Evolutionary conservation across 306 rosid genomes (phyloP).

Genomic region (Prunus davidiana): DNA sequence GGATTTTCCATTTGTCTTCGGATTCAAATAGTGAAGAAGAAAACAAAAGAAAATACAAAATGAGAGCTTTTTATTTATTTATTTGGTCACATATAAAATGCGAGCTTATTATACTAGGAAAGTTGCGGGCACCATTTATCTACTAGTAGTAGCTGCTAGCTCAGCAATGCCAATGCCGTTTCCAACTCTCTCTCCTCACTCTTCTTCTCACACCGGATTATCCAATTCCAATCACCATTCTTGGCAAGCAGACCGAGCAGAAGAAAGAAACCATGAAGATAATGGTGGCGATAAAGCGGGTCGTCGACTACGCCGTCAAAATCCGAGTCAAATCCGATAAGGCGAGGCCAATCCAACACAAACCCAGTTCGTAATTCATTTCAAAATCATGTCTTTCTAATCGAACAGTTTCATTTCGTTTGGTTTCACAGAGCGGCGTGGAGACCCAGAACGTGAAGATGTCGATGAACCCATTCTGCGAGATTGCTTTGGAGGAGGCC

Average conservation of each 20-base stretch:
- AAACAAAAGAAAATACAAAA: not conserved
- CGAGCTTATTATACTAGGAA: too few species aligned
- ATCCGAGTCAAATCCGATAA: conserved; percentile 88
- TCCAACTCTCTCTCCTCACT: not conserved
- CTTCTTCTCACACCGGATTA: not conserved
- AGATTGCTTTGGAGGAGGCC: conserved; percentile 92
- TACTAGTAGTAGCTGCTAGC: too few species aligned
- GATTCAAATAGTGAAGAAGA: not conserved
- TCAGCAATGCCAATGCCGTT: conserved; percentile 16
- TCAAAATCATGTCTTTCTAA: conserved; percentile 12
- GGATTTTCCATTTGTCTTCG: not conserved
- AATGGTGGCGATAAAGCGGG: conserved; percentile 84
- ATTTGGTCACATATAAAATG: too few species aligned
- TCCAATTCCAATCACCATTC: not conserved
- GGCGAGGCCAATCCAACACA: conserved; percentile 20
- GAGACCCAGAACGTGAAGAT: conserved; percentile 96
- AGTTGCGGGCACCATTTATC: too few species aligned
- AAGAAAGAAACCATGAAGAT: conserved; percentile 61
- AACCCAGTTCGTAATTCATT: conserved; percentile 5
- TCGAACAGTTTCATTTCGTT: not conserved
- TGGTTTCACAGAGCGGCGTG: conserved; percentile 55
- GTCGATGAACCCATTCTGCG: conserved; percentile 99
- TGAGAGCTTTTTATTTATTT: too few species aligned
- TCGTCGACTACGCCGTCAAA: conserved; percentile 88
- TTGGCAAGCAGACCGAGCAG: not conserved